Conservation (phyloP, 495 filamentous ascomycete species). For the Pseudomonodictys pantanalensis region DNA sequence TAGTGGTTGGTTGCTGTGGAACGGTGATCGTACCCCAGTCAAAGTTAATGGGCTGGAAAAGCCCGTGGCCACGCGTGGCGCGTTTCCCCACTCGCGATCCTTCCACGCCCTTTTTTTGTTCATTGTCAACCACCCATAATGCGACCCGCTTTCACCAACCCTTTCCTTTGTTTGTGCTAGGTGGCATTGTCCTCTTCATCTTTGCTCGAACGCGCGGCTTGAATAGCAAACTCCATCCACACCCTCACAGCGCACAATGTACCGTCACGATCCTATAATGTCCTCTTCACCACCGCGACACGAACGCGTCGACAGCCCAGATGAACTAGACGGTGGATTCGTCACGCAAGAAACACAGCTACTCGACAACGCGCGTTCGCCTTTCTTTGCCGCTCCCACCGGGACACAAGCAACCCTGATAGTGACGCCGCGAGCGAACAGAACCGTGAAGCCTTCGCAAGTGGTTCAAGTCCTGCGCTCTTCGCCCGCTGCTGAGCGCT, state of each 20-base stretch:
- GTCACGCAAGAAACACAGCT: constrained; percentile 37
- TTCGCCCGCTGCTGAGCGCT: constrained; percentile 46
- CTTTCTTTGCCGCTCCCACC: constrained; percentile 27
- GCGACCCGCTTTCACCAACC: too few species aligned
- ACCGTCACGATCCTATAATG: constrained; percentile 16
- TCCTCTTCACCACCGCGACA: constrained; percentile 17
- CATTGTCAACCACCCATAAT: too few species aligned
- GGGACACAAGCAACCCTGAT: constrained; percentile 73
- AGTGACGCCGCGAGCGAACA: constrained; percentile 34
- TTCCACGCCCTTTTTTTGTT: too few species aligned
- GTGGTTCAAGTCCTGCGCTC: constrained; percentile 68
- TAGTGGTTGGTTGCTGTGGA: neutral
- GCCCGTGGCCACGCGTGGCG: too few species aligned
- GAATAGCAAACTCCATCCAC: neutral
- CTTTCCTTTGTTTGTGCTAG: neutral
- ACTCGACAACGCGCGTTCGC: constrained; percentile 33
- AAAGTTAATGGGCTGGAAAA: too few species aligned
- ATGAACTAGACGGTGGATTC: constrained; percentile 51
- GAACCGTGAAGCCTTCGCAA: constrained; percentile 42
- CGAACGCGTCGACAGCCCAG: constrained; percentile 49
- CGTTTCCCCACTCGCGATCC: too few species aligned
- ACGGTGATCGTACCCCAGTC: too few species aligned
- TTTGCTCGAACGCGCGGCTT: neutral
- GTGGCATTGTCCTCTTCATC: too few species aligned
- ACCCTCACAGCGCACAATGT: constrained; percentile 18